These are phyloP conservation scores for Byssothecium circinans DNA, from an alignment of 2,329 filamentous ascomycete species.

Conservation along the genomic window DNA sequence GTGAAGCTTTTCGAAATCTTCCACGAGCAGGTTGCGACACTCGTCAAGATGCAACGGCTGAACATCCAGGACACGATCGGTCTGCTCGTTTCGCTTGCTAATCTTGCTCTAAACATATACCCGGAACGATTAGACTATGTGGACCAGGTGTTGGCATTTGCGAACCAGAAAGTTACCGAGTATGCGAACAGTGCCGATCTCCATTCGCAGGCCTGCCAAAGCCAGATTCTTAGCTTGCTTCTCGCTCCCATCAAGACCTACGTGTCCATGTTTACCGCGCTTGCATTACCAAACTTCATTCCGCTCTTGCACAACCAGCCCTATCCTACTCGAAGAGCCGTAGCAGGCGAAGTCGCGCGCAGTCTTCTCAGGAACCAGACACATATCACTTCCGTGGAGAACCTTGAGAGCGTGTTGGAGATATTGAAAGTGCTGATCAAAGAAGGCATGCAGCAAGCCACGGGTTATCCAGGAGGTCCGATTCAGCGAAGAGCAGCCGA, in stretches of 20 bases:
- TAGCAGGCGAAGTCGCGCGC: conserved; percentile 84
- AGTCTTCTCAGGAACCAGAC: conserved; percentile 83
- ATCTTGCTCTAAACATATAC: conserved; percentile 90
- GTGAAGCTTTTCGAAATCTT: conserved; percentile 96
- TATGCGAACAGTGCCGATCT: conserved; percentile 94
- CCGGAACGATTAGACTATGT: conserved; percentile 91
- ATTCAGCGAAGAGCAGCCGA: conserved; percentile 74
- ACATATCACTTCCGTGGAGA: conserved; percentile 72
- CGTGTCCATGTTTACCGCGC: conserved; percentile 90
- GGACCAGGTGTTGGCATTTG: conserved; percentile 89
- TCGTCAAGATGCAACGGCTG: conserved; percentile 87
- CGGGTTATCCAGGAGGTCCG: conserved; percentile 78
- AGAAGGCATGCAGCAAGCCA: conserved; percentile 80
- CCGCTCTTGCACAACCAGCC: conserved; percentile 88
- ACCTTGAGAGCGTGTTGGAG: conserved; percentile 86
- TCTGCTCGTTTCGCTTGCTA: conserved; percentile 87
- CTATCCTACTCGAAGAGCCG: conserved; percentile 85
- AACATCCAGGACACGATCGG: conserved; percentile 95
- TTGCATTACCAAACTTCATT: conserved; percentile 89
- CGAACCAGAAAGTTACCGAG: conserved; percentile 80
- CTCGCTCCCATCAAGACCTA: conserved; percentile 89
- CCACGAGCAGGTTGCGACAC: conserved; percentile 90
- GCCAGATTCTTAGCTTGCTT: conserved; percentile 86
- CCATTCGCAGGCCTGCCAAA: conserved; percentile 83
- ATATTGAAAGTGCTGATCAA: conserved; percentile 89